Evolutionary conservation across 768 basidiomycete genomes (phyloP), one percentile per base, ranked within the genome.

Genomic region (Russula olivacea): DNA sequence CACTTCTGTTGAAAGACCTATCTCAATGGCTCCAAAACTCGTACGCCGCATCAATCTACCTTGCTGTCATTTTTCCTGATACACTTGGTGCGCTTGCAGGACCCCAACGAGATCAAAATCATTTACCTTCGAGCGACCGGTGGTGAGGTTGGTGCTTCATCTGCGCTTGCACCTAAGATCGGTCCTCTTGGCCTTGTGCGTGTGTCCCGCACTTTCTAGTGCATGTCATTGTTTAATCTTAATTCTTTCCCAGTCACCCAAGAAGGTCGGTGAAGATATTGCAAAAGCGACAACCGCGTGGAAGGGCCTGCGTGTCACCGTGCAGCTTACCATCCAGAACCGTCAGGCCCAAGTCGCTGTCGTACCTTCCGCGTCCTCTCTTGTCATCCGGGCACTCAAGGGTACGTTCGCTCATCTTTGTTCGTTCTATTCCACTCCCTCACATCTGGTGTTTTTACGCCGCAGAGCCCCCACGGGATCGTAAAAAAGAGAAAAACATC

Each of bases 401-500:
- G 94, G 93, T 95, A 65, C 68, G 81, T 76, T 52, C 6, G n/a
- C 55, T 25, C 15, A 2, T 14, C 8, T 36, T n/a, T 1, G 6
- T 49, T 19, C 15, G 9, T 47, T 49, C 2, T n/a, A 23, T 2
- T 19, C 30, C n/a, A 3, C n/a, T 36, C n/a, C 19, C 21, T 64
- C 23, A 8, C 9, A 40, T 40, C 40, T 19, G 43, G 5, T 0
- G 15, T 19, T 3, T 43, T 19, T 10, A 6, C 21, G 1, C 57
- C 30, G 30, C 74, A 96, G 96, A 98, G 82, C 94, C 97, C 68
- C 93, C 94, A 70, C 93, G 97, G 72, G 97, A 99, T 80, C 89
- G 97, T 68, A 99, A 99, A 79, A 99, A 99, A 87, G 96, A 99
- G 85, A 99, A 99, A 84, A 99, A 98, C 84, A 97, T 99, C 81